phyloP scores from a whole-genome alignment of 305 asterid genomes.

The Fraxinus floribunda region DNA sequence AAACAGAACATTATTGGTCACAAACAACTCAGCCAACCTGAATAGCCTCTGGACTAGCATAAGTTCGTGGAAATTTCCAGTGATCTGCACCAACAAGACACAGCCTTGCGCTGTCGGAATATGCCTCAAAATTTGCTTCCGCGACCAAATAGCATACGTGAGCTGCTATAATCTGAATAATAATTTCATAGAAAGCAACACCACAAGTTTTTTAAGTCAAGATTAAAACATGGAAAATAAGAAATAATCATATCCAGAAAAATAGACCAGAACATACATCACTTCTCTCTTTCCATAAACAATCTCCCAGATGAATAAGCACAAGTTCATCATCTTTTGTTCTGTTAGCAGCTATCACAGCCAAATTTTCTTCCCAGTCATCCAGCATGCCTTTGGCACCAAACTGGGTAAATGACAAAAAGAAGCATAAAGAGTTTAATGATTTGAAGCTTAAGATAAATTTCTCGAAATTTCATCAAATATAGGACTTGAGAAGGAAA shows the following conservation, averaged over 20 bases:
- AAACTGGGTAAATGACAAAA: constrained; percentile 37
- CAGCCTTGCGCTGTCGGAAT: constrained; percentile 84
- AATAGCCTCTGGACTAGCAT: constrained; percentile 89
- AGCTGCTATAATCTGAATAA: constrained; percentile 76
- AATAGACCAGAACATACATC: constrained; percentile 58
- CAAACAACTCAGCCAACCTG: constrained; percentile 52
- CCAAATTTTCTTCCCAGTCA: constrained; percentile 98
- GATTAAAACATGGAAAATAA: constrained; percentile 22
- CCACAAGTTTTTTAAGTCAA: neutral
- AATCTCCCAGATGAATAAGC: constrained; percentile 95
- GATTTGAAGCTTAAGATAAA: constrained; percentile 9
- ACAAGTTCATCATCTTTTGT: constrained; percentile 97
- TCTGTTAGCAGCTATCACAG: constrained; percentile 93
- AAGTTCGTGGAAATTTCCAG: constrained; percentile 87
- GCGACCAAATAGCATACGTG: constrained; percentile 94
- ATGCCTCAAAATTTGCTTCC: constrained; percentile 83
- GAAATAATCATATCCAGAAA: constrained; percentile 12
- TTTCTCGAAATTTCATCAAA: neutral
- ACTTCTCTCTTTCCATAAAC: constrained; percentile 93
- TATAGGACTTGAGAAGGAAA: constrained; percentile 7
- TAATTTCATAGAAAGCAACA: constrained; percentile 21
- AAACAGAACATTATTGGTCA: no score
- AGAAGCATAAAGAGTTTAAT: constrained; percentile 20
- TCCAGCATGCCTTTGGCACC: constrained; percentile 81
- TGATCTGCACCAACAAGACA: constrained; percentile 98